Percentiles rank a stretch among this genome's conserved stretches.
phyloP scores from a whole-genome alignment of 805 yeast genomes.

The Kodamaea jinghongensis region DNA sequence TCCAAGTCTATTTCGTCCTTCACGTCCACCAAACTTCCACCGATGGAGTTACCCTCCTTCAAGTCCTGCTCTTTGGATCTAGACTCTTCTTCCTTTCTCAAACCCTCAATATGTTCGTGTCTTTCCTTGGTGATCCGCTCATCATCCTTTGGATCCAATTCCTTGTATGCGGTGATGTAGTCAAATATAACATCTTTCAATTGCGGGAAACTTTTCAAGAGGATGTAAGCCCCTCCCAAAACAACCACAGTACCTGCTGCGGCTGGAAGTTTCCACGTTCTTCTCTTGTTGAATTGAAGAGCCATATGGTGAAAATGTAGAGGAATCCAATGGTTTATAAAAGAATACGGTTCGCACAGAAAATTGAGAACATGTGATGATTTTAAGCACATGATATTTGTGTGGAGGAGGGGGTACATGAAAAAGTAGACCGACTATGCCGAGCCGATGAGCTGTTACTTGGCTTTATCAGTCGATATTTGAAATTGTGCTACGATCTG shows the following conservation, averaged over 20 bases:
- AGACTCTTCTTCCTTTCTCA: conserved; percentile 9
- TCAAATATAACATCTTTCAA: conserved; percentile 27
- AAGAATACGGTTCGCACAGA: too few relatives aligned
- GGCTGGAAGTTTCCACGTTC: conserved; percentile 19
- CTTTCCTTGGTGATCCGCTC: conserved; percentile 8
- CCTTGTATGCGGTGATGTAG: conserved; percentile 20
- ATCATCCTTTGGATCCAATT: conserved; percentile 12
- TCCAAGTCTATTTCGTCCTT: conserved; percentile 25
- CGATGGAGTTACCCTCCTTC: neutral
- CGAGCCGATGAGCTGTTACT: too few relatives aligned
- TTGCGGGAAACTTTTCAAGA: conserved; percentile 52
- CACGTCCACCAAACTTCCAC: conserved; percentile 8
- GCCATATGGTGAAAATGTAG: conserved; percentile 15
- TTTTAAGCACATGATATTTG: too few relatives aligned
- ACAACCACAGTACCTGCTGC: conserved; percentile 39
- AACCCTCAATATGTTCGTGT: conserved; percentile 7
- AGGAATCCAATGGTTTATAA: neutral
- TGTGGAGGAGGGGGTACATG: too few relatives aligned
- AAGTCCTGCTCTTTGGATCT: neutral
- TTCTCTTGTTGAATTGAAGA: conserved; percentile 18
- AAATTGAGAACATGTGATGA: neutral
- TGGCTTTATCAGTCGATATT: too few relatives aligned
- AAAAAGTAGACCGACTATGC: too few relatives aligned
- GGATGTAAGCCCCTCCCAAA: conserved; percentile 40
- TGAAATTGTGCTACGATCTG: too few relatives aligned